phyloP scores from a whole-genome alignment of 495 filamentous ascomycete species.

The Xylaria nigripes region DNA sequence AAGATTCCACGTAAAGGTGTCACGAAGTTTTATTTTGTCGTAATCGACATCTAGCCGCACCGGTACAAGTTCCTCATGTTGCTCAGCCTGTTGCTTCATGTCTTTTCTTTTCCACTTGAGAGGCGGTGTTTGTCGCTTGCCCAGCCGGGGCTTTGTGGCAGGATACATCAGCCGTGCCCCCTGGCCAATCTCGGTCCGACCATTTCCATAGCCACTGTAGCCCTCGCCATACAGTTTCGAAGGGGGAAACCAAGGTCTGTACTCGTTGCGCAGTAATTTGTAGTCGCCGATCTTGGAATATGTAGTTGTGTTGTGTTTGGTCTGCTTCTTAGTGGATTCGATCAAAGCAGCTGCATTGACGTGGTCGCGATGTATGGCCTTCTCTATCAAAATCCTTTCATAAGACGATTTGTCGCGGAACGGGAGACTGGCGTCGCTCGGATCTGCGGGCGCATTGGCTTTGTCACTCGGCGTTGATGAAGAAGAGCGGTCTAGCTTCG shows the following conservation, averaged over 20 bases:
- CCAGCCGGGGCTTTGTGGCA: slow-evolving; percentile 58
- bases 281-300: slow-evolving; percentile 39
- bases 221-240: slow-evolving; percentile 58
- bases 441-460: slow-evolving; percentile 25
- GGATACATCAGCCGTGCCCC: slow-evolving; percentile 63
- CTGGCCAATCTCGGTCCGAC: slow-evolving; percentile 57
- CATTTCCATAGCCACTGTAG: slow-evolving; percentile 86
- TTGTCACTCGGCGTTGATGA: slow-evolving; percentile 23
- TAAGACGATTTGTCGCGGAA: slow-evolving; percentile 39
- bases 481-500: slow-evolving; percentile 24
- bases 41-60: slow-evolving; percentile 88
- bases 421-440: slow-evolving; percentile 14
- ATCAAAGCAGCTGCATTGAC: slow-evolving; percentile 56
- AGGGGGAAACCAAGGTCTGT: slow-evolving; percentile 37
- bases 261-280: slow-evolving; percentile 43
- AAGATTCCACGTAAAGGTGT: slow-evolving; percentile 98
- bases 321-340: slow-evolving; percentile 32
- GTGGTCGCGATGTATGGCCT: slow-evolving; percentile 71
- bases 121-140: slow-evolving; percentile 61
- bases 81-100: slow-evolving; percentile 73
- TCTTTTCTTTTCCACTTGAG: slow-evolving; percentile 69
- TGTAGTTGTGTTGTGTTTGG: slow-evolving; percentile 32
- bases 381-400: slow-evolving; percentile 58
- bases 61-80: slow-evolving; percentile 83
- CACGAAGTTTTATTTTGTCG: slow-evolving; percentile 90